Percentiles rank a stretch among this genome's conserved stretches.
phyloP scores from a whole-genome alignment of 768 basidiomycete genomes.

The Tricholoma flavovirens region DNA sequence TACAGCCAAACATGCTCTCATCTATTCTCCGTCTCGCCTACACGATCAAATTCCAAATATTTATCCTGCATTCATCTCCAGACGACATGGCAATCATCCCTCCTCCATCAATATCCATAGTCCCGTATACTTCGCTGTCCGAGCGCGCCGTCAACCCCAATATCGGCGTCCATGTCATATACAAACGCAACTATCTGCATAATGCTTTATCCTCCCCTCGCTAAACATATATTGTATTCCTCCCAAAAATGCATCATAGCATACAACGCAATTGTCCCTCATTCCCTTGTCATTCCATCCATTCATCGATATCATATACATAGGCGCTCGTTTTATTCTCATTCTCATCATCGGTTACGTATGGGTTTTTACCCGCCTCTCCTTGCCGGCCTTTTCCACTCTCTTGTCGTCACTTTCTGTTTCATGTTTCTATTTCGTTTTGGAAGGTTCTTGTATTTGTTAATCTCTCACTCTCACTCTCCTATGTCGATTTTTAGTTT shows the following conservation, averaged over 20 bases:
- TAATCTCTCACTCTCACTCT: background rate
- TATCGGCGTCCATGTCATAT: background rate
- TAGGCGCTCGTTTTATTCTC: slow-evolving; percentile 3
- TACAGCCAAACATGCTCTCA: background rate
- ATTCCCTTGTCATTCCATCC: background rate
- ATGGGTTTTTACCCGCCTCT: background rate
- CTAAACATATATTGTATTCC: background rate
- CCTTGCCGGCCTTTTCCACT: background rate
- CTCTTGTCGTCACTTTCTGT: background rate
- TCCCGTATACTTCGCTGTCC: background rate
- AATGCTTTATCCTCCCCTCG: background rate
- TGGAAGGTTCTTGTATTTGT: background rate
- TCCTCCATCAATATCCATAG: background rate
- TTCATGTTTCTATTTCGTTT: background rate
- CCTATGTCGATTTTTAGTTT: slow-evolving; percentile 2
- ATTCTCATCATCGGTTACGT: background rate
- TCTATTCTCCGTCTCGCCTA: background rate
- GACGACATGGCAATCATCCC: background rate
- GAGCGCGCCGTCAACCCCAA: background rate
- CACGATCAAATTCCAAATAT: background rate
- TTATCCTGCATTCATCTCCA: background rate
- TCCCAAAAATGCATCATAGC: background rate
- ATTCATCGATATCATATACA: background rate
- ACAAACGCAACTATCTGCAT: background rate
- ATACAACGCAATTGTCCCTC: background rate